Conservation (phyloP, 2,329 filamentous ascomycete species). For the Clarireedia monteithiana region DNA sequence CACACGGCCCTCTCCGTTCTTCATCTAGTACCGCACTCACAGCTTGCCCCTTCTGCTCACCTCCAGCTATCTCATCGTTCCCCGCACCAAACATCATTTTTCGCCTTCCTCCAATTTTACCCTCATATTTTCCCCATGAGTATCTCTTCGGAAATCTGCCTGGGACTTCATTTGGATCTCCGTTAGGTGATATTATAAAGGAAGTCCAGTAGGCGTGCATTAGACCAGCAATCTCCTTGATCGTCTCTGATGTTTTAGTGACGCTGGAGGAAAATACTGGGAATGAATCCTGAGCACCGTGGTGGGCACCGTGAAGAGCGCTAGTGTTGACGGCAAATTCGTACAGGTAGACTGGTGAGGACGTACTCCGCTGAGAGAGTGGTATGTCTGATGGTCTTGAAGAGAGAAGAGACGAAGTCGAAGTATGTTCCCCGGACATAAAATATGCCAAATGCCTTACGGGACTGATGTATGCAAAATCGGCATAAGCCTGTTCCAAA, state of each 20-base stretch:
- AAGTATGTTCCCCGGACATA: slow-evolving; percentile 17
- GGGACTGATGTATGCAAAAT: slow-evolving; percentile 58
- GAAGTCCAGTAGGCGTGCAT: slow-evolving; percentile 29
- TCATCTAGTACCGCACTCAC: slow-evolving; percentile 37
- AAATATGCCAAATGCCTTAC: slow-evolving; percentile 51
- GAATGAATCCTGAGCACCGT: slow-evolving; percentile 37
- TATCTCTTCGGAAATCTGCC: slow-evolving; percentile 7
- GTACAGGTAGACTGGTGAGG: slow-evolving; percentile 44
- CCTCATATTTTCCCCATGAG: slow-evolving; percentile 15
- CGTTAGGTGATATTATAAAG: slow-evolving; percentile 22
- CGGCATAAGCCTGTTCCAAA: slow-evolving; percentile 52
- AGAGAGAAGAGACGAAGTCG: neutral
- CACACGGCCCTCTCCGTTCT: slow-evolving; percentile 41
- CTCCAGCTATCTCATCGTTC: slow-evolving; percentile 45
- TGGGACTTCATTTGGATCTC: slow-evolving; percentile 25
- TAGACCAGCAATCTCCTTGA: slow-evolving; percentile 16
- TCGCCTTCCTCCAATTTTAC: slow-evolving; percentile 14
- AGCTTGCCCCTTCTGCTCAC: slow-evolving; percentile 33
- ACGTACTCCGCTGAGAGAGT: too few species aligned
- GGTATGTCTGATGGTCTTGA: neutral
- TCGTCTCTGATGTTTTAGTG: slow-evolving; percentile 3
- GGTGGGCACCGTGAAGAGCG: slow-evolving; percentile 31
- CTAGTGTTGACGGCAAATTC: slow-evolving; percentile 45
- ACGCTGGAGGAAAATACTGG: slow-evolving; percentile 33
- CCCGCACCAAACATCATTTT: slow-evolving; percentile 48